phyloP scores from a whole-genome alignment of 2,329 filamentous ascomycete genomes.

The Cryphonectria radicalis region DNA sequence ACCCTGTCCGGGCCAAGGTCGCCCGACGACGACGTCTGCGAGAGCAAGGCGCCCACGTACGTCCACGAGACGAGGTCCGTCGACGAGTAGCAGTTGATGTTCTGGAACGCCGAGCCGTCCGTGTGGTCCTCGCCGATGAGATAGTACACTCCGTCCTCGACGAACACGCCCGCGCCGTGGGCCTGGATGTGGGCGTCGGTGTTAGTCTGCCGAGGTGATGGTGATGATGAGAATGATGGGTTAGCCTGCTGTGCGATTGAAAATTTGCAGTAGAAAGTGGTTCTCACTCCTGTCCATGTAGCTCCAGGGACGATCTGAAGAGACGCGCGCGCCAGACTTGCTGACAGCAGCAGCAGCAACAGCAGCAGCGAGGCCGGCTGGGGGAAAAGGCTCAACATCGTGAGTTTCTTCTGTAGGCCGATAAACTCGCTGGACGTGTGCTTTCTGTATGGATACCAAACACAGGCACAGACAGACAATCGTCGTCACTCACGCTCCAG shows the following conservation, averaged over 20 bases:
- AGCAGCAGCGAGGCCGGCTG: constrained; percentile 29
- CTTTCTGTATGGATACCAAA: background rate
- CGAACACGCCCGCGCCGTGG: constrained; percentile 67
- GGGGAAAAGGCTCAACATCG: constrained; percentile 26
- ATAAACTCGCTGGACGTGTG: background rate
- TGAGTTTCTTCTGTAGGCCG: background rate
- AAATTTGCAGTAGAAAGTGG: too few relatives aligned
- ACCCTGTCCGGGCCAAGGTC: constrained; percentile 66
- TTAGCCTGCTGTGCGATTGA: background rate
- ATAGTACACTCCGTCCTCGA: constrained; percentile 64
- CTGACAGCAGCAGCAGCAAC: constrained; percentile 34
- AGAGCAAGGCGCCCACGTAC: constrained; percentile 62
- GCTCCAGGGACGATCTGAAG: constrained; percentile 38
- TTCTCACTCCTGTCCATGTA: constrained; percentile 36
- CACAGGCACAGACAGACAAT: background rate
- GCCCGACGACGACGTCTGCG: constrained; percentile 51
- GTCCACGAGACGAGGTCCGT: constrained; percentile 66
- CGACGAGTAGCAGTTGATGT: constrained; percentile 71
- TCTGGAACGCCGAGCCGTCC: constrained; percentile 63
- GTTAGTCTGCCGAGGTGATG: constrained; percentile 28
- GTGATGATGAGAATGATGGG: background rate
- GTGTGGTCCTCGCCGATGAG: constrained; percentile 74
- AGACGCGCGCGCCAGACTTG: constrained; percentile 34
- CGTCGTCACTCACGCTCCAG: background rate
- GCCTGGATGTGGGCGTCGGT: constrained; percentile 63